Evolutionary conservation across 148 eudicot genomes (phyloP), one percentile per base, ranked within the genome.

Genomic region (Rheum nobile): DNA sequence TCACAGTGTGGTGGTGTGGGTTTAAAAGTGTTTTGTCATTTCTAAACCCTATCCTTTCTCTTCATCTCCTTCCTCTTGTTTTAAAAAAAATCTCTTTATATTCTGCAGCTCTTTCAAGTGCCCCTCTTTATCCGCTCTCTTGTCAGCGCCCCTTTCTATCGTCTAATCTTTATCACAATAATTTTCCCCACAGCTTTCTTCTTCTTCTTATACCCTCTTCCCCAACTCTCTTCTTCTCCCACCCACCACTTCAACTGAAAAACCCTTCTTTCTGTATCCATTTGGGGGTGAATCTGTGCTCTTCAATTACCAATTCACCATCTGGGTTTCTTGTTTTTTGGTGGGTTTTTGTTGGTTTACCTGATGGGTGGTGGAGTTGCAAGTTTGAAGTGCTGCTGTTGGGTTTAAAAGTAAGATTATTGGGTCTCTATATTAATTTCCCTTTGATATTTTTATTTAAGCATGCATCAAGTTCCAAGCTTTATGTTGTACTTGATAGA

Each of bases 41-140:
- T 65, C 70, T 32, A 14, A 31, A 31, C 14, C 8, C 21, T 29
- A 35, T 14, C 37, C 67, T 2, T 59, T 14, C 37, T 28, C 67
- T 28, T 14, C 67, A 65, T 65, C 32, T 32, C 2, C 39, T 17
- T 32, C 70, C 17, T 63, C 37, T 14, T 63, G 12, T 31, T 63
- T 63, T 8, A 41, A 6, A 41, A 9, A 14, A 14, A 29, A 24
- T 57, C 13, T 32, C 39, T 13, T 65, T 65, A 65, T 65, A 47
- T 31, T 34, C 39, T 14, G 39, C 22, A 4, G 38, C 39, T 63
- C 69, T 63, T 50, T 65, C 39, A 6, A 65, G 41, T 34, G 70
- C 70, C 70, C 39, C 70, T 31, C 70, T 65, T 65, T 65, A 65
- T 65, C 70, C 70, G 70, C 70, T 65, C 70, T 65, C 57, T 32